These are phyloP conservation scores for Kwoniella sp. DNA, from an alignment of 768 basidiomycete species.

Conservation along the genomic window DNA sequence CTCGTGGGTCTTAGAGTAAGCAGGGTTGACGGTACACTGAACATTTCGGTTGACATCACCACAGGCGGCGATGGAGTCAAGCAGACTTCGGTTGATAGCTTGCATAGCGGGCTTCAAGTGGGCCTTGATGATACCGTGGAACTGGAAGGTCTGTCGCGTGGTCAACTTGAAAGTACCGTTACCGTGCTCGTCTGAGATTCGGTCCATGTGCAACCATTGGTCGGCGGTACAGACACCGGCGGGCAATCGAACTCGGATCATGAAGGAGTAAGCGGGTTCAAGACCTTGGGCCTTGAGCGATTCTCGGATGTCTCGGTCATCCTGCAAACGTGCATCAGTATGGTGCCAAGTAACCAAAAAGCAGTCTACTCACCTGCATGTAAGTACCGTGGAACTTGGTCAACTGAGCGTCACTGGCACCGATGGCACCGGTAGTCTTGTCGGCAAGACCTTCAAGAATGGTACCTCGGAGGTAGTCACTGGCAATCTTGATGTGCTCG, in stretches of 20 bases:
- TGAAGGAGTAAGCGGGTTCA: slow-evolving; percentile 95
- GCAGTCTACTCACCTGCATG: slow-evolving; percentile 55
- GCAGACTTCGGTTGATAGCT: slow-evolving; percentile 82
- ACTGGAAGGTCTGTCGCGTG: slow-evolving; percentile 97
- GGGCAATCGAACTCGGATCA: slow-evolving; percentile 96
- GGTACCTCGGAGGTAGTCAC: slow-evolving; percentile 88
- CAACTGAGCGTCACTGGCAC: slow-evolving; percentile 85
- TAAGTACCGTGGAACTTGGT: slow-evolving; percentile 78
- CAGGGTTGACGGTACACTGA: slow-evolving; percentile 85
- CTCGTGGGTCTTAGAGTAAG: slow-evolving; percentile 79
- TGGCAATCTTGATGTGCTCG: slow-evolving; percentile 98
- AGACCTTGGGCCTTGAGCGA: slow-evolving; percentile 88
- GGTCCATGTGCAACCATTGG: slow-evolving; percentile 95
- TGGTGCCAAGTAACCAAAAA: too few relatives aligned
- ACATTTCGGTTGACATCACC: slow-evolving; percentile 96
- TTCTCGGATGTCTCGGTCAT: slow-evolving; percentile 97
- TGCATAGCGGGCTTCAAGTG: slow-evolving; percentile 96
- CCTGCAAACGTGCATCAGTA: too few relatives aligned
- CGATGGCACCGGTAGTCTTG: slow-evolving; percentile 82
- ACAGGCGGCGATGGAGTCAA: slow-evolving; percentile 97
- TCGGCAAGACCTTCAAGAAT: slow-evolving; percentile 90
- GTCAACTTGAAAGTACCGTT: slow-evolving; percentile 95
- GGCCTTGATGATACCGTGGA: slow-evolving; percentile 97
- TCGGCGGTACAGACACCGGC: slow-evolving; percentile 88
- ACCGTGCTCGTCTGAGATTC: slow-evolving; percentile 93